A percentile compares a stretch with the other conserved stretches of the same genome.
phyloP scores from a whole-genome alignment of 306 rosid species.

The Ormosia emarginata region DNA sequence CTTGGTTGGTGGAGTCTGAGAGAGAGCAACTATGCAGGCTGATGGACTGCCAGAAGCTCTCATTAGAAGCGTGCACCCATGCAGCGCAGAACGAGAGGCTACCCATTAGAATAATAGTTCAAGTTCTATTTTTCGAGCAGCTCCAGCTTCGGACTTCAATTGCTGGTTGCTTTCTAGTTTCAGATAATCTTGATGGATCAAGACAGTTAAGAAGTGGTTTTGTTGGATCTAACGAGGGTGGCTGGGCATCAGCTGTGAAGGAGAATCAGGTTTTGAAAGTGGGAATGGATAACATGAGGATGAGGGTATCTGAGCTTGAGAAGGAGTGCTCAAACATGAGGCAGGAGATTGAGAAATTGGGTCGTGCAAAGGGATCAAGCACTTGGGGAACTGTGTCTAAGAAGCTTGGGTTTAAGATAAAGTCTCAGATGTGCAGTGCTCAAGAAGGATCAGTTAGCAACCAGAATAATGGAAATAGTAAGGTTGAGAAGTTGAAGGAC shows the following conservation, averaged over 20 bases:
- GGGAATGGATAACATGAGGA: slow-evolving; percentile 96
- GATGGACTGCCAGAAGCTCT: slow-evolving; percentile 99
- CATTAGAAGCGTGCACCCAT: slow-evolving; percentile 97
- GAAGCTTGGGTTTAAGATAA: slow-evolving; percentile 82
- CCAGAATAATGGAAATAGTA: slow-evolving; percentile 49
- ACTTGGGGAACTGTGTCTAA: slow-evolving; percentile 82
- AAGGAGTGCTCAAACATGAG: slow-evolving; percentile 95
- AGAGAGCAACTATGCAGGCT: slow-evolving; percentile 87
- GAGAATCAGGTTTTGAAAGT: slow-evolving; percentile 97
- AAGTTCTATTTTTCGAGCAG: slow-evolving; percentile 98
- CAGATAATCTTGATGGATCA: slow-evolving; percentile 89
- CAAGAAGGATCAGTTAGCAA: slow-evolving; percentile 90
- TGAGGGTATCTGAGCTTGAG: slow-evolving; percentile 97
- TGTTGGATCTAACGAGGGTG: slow-evolving; percentile 73
- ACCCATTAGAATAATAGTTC: slow-evolving; percentile 88
- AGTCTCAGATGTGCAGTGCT: slow-evolving; percentile 99
- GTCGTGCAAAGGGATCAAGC: slow-evolving; percentile 56
- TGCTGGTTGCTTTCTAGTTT: slow-evolving; percentile 88
- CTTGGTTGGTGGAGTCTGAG: slow-evolving; percentile 92
- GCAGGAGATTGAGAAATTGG: slow-evolving; percentile 91
- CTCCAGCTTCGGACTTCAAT: slow-evolving; percentile 96
- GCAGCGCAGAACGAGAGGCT: slow-evolving; percentile 97
- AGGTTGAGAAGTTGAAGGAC: slow-evolving; percentile 74
- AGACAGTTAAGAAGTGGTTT: slow-evolving; percentile 84
- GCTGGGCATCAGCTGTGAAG: slow-evolving; percentile 90